A percentile compares a stretch with the other conserved stretches of the same genome.
Evolutionary conservation across 2,329 filamentous ascomycete species (phyloP).

Genomic region (Pseudopithomyces chartarum): DNA sequence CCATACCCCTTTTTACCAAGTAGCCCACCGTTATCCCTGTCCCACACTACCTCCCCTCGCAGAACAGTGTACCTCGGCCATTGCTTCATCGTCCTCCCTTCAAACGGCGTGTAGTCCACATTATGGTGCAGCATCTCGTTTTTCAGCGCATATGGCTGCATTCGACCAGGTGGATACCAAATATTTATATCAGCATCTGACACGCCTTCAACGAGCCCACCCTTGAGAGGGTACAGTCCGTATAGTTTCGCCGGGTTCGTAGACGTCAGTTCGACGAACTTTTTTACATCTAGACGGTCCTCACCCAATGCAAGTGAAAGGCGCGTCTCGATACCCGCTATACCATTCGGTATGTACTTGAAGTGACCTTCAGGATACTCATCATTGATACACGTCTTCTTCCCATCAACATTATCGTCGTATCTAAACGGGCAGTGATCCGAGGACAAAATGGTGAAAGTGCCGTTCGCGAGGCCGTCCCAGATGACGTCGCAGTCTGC

Average conservation of each 20-base stretch:
- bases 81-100: constrained; percentile 60
- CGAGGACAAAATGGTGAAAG: constrained; percentile 58
- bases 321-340: constrained; percentile 63
- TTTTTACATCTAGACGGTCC: constrained; percentile 50
- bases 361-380: constrained; percentile 56
- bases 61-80: constrained; percentile 68
- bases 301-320: constrained; percentile 53
- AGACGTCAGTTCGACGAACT: constrained; percentile 60
- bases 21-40: constrained; percentile 58
- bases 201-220: constrained; percentile 53
- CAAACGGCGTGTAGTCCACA: constrained; percentile 67
- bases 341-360: constrained; percentile 63
- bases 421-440: constrained; percentile 57
- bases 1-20: constrained; percentile 56
- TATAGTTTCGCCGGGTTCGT: constrained; percentile 64
- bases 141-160: constrained; percentile 52
- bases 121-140: constrained; percentile 65
- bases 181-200: constrained; percentile 62
- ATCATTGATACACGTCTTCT: constrained; percentile 55
- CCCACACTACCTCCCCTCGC: constrained; percentile 64
- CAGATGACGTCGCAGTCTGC: constrained; percentile 59
- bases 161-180: constrained; percentile 49
- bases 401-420: constrained; percentile 45
- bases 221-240: constrained; percentile 60
- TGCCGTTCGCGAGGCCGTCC: constrained; percentile 57